Evolutionary conservation across 2,329 filamentous ascomycete species (phyloP), one percentile per base, ranked within the genome.

Genomic region (Colletotrichum plurivorum): DNA sequence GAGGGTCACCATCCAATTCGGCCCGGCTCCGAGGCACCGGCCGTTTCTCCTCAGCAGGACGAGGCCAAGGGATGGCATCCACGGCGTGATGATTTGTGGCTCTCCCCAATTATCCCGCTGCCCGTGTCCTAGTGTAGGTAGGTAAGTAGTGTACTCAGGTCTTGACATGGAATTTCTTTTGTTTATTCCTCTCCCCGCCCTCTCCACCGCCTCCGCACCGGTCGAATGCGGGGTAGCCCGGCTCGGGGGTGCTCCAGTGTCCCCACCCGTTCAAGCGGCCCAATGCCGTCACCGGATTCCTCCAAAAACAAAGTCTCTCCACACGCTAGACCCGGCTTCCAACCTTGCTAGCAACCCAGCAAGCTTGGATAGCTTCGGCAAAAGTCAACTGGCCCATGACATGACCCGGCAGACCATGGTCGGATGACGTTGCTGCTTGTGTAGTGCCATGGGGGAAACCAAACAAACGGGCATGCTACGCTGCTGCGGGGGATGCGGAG

Each of bases 231-330:
- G 66, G 61, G 55, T 60, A 66, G 31, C 43, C 62, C 49, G 22
- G 36, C 46, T 45, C n/a, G 45, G 18, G 27, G 27, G 27, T 31
- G 20, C 22, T 16, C 7, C n/a, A 64, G 41, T 48, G 20, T 60
- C 66, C 48, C 60, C 66, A 65, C 66, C 31, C 55, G 55, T 60
- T 69, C 66, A 69, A 69, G 66, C 66, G 66, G 54, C 20, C 66
- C 66, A 69, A 69, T 69, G 55, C 61, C 61, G 61, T 69, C 54
- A 55, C 25, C 54, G n/a, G 15, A 27, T 27, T 45, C 31, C 61
- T 46, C 53, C 45, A 49, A 49, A 27, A 56, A 25, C 43, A 7
- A 31, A 31, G 27, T 31, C 20, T 63, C 22, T 41, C 52, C 64
- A 41, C 51, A 51, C 39, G 49, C 55, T 36, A 20, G 41, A 39